Evolutionary conservation across 345 rosid species (phyloP), one percentile per base, ranked within the genome.

Genomic region (Citrus medica): DNA sequence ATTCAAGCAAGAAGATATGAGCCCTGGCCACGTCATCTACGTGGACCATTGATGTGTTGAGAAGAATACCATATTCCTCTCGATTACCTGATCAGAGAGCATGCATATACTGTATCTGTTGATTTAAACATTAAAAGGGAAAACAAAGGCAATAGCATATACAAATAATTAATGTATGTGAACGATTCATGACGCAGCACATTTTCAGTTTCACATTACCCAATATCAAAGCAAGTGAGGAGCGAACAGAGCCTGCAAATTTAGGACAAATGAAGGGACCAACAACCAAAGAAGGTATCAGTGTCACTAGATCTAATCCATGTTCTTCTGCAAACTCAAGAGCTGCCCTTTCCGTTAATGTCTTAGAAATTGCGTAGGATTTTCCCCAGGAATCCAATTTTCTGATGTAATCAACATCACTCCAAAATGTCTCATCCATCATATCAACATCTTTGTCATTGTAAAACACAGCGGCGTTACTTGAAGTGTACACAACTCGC

Each of bases 401-500:
- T 74, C 77, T 62, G 6, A 62, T 62, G 24, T 7, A 42, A 61
- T 74, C 69, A 4, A 37, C 69, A 74, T 74, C 77, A 62, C 69
- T 74, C 77, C 77, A 74, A 37, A 8, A 74, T 2, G 38, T 61
- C 28, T 74, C 77, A 74, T 74, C 77, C 69, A 40, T 9, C 2
- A 17, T 1, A 4, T 74, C 69, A 60, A 25, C 16, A 61, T 35
- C 38, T 6, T 30, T 77, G 38, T 19, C 59, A 38, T 48, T 80
- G 9, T 27, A 17, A 24, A 0, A 0, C 27, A 80, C 78, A 0
- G 88, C 67, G 0, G 85, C 16, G 9, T 79, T 65, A 30, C 95
- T 92, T 3, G 95, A 89, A 66, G 95, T 91, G 84, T 88, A 94
- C 5, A 92, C 87, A 1, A 91, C 86, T 9, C 91, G 82, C 76